phyloP scores from a whole-genome alignment of 495 filamentous ascomycete species.

The Talaromyces wortmannii region DNA sequence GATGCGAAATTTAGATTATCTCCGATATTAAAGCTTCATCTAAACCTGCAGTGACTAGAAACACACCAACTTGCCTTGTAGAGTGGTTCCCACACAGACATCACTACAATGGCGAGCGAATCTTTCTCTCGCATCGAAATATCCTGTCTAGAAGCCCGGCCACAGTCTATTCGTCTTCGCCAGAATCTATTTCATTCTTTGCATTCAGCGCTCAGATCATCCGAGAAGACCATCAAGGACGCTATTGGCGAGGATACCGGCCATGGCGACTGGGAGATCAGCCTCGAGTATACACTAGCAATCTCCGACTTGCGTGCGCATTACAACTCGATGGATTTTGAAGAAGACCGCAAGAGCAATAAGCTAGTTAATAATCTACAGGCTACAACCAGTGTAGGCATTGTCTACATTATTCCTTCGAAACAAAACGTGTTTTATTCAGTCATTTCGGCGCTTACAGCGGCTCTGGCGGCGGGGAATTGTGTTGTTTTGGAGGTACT shows the following conservation, averaged over 20 bases:
- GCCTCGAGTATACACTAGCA: conserved; percentile 33
- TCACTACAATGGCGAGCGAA: neutral
- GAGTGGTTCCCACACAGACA: neutral
- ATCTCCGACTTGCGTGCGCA: conserved; percentile 34
- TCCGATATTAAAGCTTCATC: neutral
- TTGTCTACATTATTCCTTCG: conserved; percentile 45
- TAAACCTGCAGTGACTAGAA: neutral
- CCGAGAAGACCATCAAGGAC: conserved; percentile 8
- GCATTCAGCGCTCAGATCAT: neutral
- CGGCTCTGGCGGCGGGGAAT: conserved; percentile 45
- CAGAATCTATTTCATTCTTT: neutral
- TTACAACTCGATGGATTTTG: conserved; percentile 29
- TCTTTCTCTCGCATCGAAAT: neutral
- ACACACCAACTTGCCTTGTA: neutral
- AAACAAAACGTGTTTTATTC: conserved; percentile 43
- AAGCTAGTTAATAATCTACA: conserved; percentile 18
- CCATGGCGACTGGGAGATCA: conserved; percentile 27
- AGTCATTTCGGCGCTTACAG: conserved; percentile 34
- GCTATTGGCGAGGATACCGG: conserved; percentile 32
- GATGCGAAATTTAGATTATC: too few species aligned
- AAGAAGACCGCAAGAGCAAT: conserved; percentile 30
- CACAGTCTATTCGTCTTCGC: neutral
- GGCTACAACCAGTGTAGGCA: conserved; percentile 24
- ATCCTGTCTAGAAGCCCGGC: neutral
- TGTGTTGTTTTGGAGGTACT: conserved; percentile 44